Evolutionary conservation across 2,329 filamentous ascomycete genomes (phyloP), one percentile per base, ranked within the genome.

Genomic region (Nemania serpens): DNA sequence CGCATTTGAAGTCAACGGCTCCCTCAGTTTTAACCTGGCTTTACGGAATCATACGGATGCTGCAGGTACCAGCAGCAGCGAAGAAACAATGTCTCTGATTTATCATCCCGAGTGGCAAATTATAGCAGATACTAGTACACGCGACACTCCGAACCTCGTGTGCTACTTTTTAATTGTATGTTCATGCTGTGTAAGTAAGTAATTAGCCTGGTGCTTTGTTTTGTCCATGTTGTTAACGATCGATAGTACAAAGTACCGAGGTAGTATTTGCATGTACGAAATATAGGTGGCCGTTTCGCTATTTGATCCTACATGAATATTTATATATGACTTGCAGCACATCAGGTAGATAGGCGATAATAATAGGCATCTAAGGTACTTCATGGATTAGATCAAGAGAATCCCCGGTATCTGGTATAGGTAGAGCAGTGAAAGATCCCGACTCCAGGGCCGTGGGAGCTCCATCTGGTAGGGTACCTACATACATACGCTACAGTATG

Each of bases 1-100:
- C n/a, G 39, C 39, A 43, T 37, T 18, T 10, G 33, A 55, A 42
- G 18, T 17, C 33, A 53, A 61, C 49, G 59, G 59, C 55, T 62
- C 55, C 59, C 59, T 62, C 59, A 62, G 6, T 55, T 55, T 15
- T 18, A 18, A 33, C 36, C 39, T 34, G 47, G 58, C 58, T 60
- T n/a, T 55, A 60, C 58, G 17, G 15, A 41, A 45, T 17, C 25
- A 29, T 29, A 7, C 11, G 36, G 11, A 39, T 13, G 11, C 15
- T n/a, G 15, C 36, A 13, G 15, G 36, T 13, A 39, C 36, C 11
- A 39, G 11, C 15, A 39, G 36, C 13, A 10, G 22, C 48, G 25
- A 12, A n/a, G 39, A 20, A 46, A 33, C 22, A 51, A 51, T 47
- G 52, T 43, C 52, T 43, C 47, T 48, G 10, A 56, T 22, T 60